Evolutionary conservation across 2,329 filamentous ascomycete genomes (phyloP).

Genomic region (Exophiala xenobiotica): DNA sequence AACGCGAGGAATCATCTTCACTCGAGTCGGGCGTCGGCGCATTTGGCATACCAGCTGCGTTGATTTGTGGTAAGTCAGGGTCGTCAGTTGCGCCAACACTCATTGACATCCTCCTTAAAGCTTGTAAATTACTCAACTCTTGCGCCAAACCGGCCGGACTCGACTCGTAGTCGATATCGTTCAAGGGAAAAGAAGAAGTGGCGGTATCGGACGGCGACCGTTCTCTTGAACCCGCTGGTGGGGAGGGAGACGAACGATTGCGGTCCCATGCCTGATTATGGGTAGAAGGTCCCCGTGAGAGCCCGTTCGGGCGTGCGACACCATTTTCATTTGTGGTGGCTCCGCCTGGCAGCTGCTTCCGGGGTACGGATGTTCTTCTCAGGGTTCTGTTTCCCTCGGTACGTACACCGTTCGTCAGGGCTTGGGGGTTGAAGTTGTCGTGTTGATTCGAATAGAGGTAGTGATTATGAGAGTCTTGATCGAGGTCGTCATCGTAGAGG

Average conservation of each 20-base stretch:
- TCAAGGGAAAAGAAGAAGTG: conserved; percentile 67
- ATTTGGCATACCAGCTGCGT: conserved; percentile 41
- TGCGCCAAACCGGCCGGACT: conserved; percentile 86
- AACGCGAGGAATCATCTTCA: conserved; percentile 80
- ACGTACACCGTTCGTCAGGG: conserved; percentile 12
- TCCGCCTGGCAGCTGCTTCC: conserved; percentile 21
- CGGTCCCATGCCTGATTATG: conserved; percentile 39
- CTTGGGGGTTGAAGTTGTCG: conserved; percentile 5
- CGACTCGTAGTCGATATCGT: conserved; percentile 85
- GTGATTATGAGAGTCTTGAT: conserved; percentile 34
- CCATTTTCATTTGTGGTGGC: conserved; percentile 19
- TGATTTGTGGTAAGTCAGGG: conserved; percentile 50
- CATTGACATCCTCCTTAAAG: conserved; percentile 90
- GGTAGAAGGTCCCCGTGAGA: conserved; percentile 30
- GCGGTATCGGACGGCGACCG: conserved; percentile 54
- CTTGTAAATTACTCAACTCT: conserved; percentile 88
- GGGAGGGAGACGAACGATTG: conserved; percentile 56
- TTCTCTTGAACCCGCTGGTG: conserved; percentile 57
- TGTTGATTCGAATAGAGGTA: conserved; percentile 8
- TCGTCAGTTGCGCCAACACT: conserved; percentile 70
- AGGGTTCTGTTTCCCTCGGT: conserved; percentile 6
- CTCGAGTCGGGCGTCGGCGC: conserved; percentile 54
- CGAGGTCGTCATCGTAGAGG: conserved; percentile 73
- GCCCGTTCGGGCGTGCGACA: conserved; percentile 35
- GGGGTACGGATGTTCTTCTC: conserved; percentile 16